Conservation (phyloP, 331 rosid genomes). For the Pyrus hybrid region DNA sequence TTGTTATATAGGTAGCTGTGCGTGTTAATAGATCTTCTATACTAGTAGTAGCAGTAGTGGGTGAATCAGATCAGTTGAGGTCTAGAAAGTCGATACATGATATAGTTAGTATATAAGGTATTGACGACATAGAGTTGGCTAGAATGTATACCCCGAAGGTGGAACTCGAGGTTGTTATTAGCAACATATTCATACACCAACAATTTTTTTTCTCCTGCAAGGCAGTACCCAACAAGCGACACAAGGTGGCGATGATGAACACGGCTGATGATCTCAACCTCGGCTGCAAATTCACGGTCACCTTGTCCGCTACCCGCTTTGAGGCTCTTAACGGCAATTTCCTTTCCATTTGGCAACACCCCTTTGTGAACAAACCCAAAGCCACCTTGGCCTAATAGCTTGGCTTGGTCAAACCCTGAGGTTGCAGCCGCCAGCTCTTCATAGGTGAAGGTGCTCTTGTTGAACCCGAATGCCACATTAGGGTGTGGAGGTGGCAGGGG, state of each 20-base stretch:
- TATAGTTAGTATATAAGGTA: background rate
- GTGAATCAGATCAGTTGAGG: background rate
- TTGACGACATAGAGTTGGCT: too few relatives aligned
- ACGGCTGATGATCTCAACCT: constrained; percentile 70
- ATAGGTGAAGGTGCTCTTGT: constrained; percentile 44
- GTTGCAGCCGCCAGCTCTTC: constrained; percentile 54
- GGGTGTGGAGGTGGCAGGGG: constrained; percentile 63
- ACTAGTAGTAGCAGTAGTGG: too few relatives aligned
- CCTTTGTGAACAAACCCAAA: constrained; percentile 68
- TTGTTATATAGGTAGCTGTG: too few relatives aligned
- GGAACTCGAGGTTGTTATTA: constrained; percentile 53
- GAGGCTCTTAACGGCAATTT: constrained; percentile 62
- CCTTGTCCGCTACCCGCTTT: constrained; percentile 50
- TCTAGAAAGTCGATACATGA: background rate
- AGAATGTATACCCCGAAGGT: constrained; percentile 45
- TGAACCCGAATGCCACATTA: constrained; percentile 46
- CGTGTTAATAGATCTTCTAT: too few relatives aligned
- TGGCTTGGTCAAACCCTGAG: constrained; percentile 27
- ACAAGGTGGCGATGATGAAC: constrained; percentile 83
- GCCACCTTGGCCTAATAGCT: constrained; percentile 62
- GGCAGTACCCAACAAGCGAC: constrained; percentile 65
- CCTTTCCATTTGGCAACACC: constrained; percentile 66
- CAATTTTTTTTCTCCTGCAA: constrained; percentile 25
- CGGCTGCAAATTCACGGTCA: constrained; percentile 53
- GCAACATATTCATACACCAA: constrained; percentile 66